Evolutionary conservation across 2,329 filamentous ascomycete species (phyloP).

Genomic region (Colletotrichum spinosum): DNA sequence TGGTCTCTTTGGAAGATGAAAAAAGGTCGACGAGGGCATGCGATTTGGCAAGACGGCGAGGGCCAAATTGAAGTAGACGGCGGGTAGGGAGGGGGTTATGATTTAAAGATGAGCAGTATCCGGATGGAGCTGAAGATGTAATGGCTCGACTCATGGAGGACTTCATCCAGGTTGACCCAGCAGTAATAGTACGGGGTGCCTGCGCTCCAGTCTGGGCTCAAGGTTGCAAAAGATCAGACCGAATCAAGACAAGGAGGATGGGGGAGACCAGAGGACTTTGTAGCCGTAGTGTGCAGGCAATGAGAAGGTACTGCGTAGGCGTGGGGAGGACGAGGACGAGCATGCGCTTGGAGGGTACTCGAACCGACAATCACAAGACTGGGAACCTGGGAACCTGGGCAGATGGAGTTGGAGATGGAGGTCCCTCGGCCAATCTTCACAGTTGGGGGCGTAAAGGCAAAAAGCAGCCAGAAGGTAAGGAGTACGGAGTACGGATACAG

Average conservation of each 20-base stretch:
- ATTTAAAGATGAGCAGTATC: slow-evolving; percentile 24
- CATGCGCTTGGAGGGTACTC: background rate
- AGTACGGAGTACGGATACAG: too few species aligned
- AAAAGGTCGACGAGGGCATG: too few species aligned
- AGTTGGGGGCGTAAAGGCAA: too few species aligned
- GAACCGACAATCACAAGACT: background rate
- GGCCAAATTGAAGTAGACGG: too few species aligned
- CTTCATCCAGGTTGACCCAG: slow-evolving; percentile 32
- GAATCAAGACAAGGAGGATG: slow-evolving; percentile 10
- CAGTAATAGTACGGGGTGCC: slow-evolving; percentile 13
- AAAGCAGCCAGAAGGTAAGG: too few species aligned
- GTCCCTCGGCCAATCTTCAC: too few species aligned
- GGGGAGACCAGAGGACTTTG: slow-evolving; percentile 11
- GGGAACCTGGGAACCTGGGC: too few species aligned
- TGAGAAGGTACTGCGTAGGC: too few species aligned
- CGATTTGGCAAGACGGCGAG: background rate
- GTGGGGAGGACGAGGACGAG: slow-evolving; percentile 1
- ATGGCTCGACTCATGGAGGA: slow-evolving; percentile 32
- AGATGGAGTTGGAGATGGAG: too few species aligned
- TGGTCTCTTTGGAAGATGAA: too few species aligned
- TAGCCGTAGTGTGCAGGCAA: background rate
- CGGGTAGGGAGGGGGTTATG: slow-evolving; percentile 17
- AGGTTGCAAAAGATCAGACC: slow-evolving; percentile 17
- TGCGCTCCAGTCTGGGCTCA: slow-evolving; percentile 28
- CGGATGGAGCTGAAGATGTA: slow-evolving; percentile 24